Conservation (phyloP, 306 rosid genomes). For the Cucumis cinereus region DNA sequence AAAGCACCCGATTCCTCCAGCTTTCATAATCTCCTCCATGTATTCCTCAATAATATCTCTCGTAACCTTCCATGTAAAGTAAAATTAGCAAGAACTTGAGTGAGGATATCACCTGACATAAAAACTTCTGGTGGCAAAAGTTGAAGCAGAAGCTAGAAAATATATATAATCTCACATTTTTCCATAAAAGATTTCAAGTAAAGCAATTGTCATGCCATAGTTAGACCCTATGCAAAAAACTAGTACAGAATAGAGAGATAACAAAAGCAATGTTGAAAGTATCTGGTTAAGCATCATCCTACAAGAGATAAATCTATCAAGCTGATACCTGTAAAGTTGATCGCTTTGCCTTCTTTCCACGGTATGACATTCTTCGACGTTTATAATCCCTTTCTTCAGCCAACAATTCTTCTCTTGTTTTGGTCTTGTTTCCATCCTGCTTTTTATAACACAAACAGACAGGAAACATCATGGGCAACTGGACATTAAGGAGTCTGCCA, state of each 20-base stretch:
- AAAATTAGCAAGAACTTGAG: background rate
- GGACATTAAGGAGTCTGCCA: background rate
- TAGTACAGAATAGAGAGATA: background rate
- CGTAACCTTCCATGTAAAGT: slow-evolving; percentile 36
- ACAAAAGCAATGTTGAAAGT: background rate
- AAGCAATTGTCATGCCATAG: background rate
- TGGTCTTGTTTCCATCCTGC: slow-evolving; percentile 45
- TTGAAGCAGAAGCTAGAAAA: background rate
- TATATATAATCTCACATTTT: background rate
- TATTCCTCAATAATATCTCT: slow-evolving; percentile 68
- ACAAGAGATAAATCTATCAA: background rate
- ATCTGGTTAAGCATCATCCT: background rate
- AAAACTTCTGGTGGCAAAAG: background rate
- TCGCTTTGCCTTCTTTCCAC: slow-evolving; percentile 77
- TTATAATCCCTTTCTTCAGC: slow-evolving; percentile 97
- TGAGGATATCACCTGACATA: background rate
- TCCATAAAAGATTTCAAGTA: background rate
- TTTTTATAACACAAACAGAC: background rate
- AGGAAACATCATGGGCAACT: background rate
- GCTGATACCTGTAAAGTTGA: slow-evolving; percentile 52
- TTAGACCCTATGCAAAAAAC: background rate
- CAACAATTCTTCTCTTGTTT: slow-evolving; percentile 76
- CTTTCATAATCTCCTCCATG: slow-evolving; percentile 74
- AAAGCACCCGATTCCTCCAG: slow-evolving; percentile 57
- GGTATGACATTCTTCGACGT: slow-evolving; percentile 91